These are phyloP conservation scores for Sabuloglossum arenarium DNA, from an alignment of 495 filamentous ascomycete genomes.

Conservation along the genomic window DNA sequence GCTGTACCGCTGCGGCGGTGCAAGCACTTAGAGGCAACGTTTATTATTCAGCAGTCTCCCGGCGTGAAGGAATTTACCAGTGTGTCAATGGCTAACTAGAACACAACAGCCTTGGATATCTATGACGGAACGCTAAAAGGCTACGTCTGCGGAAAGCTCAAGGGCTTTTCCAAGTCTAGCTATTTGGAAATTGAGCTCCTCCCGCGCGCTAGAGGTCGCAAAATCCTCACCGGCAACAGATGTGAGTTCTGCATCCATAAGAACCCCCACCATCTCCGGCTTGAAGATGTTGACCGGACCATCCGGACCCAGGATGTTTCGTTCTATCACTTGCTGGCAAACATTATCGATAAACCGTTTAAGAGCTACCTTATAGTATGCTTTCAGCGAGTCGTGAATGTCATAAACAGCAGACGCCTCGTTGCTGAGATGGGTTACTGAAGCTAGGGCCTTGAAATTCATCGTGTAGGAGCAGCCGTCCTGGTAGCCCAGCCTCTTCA, in stretches of 20 bases:
- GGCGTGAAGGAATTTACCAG: too few species aligned
- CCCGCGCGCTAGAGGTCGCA: not conserved
- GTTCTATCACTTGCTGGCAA: slow-evolving; percentile 22
- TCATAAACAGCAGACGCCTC: slow-evolving; percentile 23
- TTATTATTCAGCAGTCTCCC: too few species aligned
- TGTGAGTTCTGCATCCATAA: not conserved
- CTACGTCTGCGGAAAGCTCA: not conserved
- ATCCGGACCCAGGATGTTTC: not conserved
- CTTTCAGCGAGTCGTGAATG: slow-evolving; percentile 33
- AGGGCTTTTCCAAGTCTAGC: not conserved
- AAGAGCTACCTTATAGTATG: slow-evolving; percentile 38
- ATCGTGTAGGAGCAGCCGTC: not conserved
- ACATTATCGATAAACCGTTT: slow-evolving; percentile 36
- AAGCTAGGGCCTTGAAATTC: not conserved
- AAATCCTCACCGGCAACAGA: not conserved
- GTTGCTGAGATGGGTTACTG: slow-evolving; percentile 16
- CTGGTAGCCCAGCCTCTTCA: not conserved
- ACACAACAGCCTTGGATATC: too few species aligned
- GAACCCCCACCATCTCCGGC: not conserved
- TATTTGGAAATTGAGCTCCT: not conserved
- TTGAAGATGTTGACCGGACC: not conserved
- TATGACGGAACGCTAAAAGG: not conserved
- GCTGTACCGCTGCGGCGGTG: too few species aligned
- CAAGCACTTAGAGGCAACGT: too few species aligned
- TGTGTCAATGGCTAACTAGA: too few species aligned